Evolutionary conservation across 768 basidiomycete species (phyloP).

Genomic region (Pulveroboletus sp.): DNA sequence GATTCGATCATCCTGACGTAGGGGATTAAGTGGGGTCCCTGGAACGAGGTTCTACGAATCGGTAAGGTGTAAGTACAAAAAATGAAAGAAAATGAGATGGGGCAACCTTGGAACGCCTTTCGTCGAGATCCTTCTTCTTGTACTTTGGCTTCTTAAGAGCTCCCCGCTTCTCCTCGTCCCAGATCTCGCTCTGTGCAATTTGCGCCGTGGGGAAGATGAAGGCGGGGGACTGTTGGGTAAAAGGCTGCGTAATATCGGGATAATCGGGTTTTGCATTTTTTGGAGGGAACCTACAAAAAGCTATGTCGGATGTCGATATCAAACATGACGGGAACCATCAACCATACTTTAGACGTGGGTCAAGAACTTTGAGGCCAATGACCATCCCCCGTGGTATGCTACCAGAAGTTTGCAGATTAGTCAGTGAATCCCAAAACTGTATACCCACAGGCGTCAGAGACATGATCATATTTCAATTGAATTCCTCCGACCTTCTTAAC

Average conservation of each 20-base stretch:
- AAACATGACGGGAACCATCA: neutral
- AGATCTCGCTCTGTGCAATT: slow-evolving; percentile 66
- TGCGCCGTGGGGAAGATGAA: slow-evolving; percentile 46
- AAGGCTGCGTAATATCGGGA: slow-evolving; percentile 23
- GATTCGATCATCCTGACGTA: slow-evolving; percentile 74
- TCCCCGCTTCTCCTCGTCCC: slow-evolving; percentile 57
- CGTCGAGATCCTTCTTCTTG: slow-evolving; percentile 82
- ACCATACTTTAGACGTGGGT: slow-evolving; percentile 80
- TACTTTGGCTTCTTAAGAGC: slow-evolving; percentile 57
- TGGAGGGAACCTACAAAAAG: slow-evolving; percentile 67
- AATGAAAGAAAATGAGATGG: neutral
- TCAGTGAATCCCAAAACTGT: slow-evolving; percentile 54
- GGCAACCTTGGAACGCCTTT: slow-evolving; percentile 66
- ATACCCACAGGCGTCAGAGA: slow-evolving; percentile 1
- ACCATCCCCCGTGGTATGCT: slow-evolving; percentile 71
- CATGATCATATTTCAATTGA: neutral
- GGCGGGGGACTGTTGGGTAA: slow-evolving; percentile 28
- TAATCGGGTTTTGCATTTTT: slow-evolving; percentile 54
- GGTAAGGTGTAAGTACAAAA: neutral
- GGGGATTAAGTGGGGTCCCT: slow-evolving; percentile 62
- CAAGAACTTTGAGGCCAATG: slow-evolving; percentile 73
- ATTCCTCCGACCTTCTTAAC: slow-evolving; percentile 49
- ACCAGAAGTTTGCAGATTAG: slow-evolving; percentile 56
- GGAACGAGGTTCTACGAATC: slow-evolving; percentile 65
- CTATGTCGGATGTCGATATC: neutral